Evolutionary conservation across 164 flowering plant species (phyloP), one percentile per base, ranked within the genome.

Genomic region (Euptelea pleiosperma): DNA sequence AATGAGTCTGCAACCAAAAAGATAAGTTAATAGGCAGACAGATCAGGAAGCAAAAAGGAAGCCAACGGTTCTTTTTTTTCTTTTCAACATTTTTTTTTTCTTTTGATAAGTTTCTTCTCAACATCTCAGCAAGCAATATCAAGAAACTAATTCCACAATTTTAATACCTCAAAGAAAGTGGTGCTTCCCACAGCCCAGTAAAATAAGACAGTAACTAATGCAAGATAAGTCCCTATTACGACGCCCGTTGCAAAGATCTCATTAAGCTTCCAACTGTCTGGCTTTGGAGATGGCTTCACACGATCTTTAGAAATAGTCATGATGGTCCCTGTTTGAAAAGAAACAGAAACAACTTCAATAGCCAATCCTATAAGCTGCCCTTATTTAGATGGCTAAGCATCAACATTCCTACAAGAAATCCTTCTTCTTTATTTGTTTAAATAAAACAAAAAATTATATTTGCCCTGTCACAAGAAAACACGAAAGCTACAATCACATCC

Each of bases 251-350:
- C 89, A 68, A 89, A 89, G 34, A 86, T 89, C 75, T 85, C 92
- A 57, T 77, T 76, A 31, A 88, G 82, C 75, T 85, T 88, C 92
- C 96, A 88, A 70, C 89, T 84, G 69, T 89, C 96, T 10, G 96
- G 93, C 39, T 52, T 73, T 50, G 87, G 96, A 59, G 96, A 89
- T 58, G 96, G 96, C 76, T 76, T 86, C 29, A 89, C 96, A 0
- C 96, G 72, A 64, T 86, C 93, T 66, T 83, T 70, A 36, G 96
- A 81, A 36, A 89, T 89, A 21, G 96, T 86, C 96, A 86, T 89
- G 66, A 86, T 89, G 47, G 96, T 89, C 47, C 96, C 96, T 88
- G 66, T 58, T 54, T 47, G 8, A 10, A 69, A 62, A 29, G n/a
- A 57, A 33, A 26, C 15, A 30, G 12, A 57, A 64, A 52, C 18